Percentiles rank a stretch among this genome's conserved stretches.
These are phyloP conservation scores for Triglochin maritima DNA, from an alignment of 106 monocot genomes.

Conservation along the genomic window DNA sequence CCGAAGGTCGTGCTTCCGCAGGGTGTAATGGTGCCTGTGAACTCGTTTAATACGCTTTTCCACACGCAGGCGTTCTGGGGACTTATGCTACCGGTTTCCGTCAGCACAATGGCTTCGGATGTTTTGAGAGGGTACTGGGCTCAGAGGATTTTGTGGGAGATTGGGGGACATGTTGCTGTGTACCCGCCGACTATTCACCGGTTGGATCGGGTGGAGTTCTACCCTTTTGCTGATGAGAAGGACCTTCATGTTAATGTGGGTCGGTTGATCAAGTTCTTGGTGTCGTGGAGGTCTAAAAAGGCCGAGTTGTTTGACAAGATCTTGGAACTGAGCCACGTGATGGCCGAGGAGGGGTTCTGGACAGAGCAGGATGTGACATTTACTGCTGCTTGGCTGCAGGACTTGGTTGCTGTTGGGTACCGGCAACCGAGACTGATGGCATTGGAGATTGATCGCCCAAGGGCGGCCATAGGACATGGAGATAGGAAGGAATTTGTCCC, in stretches of 20 bases:
- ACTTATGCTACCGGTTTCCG: constrained; percentile 62
- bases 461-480: constrained; percentile 79
- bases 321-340: constrained; percentile 66
- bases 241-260: constrained; percentile 95
- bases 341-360: constrained; percentile 98
- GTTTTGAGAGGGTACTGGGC: constrained; percentile 84
- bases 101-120: constrained; percentile 92
- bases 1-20: constrained; percentile 81
- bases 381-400: constrained; percentile 85
- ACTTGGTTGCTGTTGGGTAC: constrained; percentile 71
- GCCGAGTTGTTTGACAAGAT: constrained; percentile 68
- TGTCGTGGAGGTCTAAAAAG: constrained; percentile 72
- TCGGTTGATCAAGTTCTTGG: constrained; percentile 69
- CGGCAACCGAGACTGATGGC: constrained; percentile 90
- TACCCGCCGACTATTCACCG: constrained; percentile 81
- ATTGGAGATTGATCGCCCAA: constrained; percentile 66
- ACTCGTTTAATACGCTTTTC: constrained; percentile 85
- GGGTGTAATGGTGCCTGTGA: constrained; percentile 61
- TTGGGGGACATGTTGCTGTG: constrained; percentile 67
- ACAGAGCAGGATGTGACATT: constrained; percentile 64
- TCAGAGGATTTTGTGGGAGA: constrained; percentile 93
- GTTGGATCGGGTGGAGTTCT: constrained; percentile 37
- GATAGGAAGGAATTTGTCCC: constrained; percentile 76
- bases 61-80: constrained; percentile 90
- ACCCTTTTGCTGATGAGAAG: constrained; percentile 90